Evolutionary conservation across 2,329 filamentous ascomycete genomes (phyloP).

Genomic region (Cyphellophora europaea): DNA sequence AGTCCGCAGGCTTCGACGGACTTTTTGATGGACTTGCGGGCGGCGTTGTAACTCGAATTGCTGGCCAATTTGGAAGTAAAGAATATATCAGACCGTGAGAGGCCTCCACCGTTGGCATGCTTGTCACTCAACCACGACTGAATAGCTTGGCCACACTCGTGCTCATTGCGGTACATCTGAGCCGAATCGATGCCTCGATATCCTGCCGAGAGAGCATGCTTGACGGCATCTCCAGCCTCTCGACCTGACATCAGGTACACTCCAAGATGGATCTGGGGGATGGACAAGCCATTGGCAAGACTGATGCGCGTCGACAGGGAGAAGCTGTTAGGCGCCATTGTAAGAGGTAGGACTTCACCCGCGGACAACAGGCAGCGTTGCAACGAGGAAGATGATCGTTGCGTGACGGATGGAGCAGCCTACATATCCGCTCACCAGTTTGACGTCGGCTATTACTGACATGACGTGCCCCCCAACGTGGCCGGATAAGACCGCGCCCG

Average conservation of each 20-base stretch:
- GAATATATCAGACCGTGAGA: slow-evolving; percentile 62
- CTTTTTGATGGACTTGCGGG: slow-evolving; percentile 55
- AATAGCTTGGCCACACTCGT: slow-evolving; percentile 59
- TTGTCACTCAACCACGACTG: slow-evolving; percentile 40
- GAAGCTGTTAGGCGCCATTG: slow-evolving; percentile 17
- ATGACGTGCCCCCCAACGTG: neutral
- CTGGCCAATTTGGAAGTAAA: slow-evolving; percentile 71
- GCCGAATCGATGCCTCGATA: slow-evolving; percentile 44
- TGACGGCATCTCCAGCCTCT: slow-evolving; percentile 51
- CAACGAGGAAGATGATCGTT: too few relatives aligned
- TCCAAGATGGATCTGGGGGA: slow-evolving; percentile 65
- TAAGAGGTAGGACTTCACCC: too few relatives aligned
- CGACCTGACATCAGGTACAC: slow-evolving; percentile 60
- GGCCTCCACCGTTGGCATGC: slow-evolving; percentile 36
- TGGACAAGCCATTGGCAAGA: slow-evolving; percentile 56
- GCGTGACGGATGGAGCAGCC: too few relatives aligned
- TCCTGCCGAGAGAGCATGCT: slow-evolving; percentile 42
- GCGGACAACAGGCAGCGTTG: too few relatives aligned
- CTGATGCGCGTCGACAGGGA: slow-evolving; percentile 23
- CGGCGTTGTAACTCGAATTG: slow-evolving; percentile 58
- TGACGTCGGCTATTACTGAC: neutral
- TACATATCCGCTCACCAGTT: too few relatives aligned
- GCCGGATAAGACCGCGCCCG: neutral
- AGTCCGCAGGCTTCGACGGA: slow-evolving; percentile 57
- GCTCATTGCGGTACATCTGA: slow-evolving; percentile 64